Evolutionary conservation across 164 flowering plant species (phyloP).

Genomic region (Vitis amurensis): DNA sequence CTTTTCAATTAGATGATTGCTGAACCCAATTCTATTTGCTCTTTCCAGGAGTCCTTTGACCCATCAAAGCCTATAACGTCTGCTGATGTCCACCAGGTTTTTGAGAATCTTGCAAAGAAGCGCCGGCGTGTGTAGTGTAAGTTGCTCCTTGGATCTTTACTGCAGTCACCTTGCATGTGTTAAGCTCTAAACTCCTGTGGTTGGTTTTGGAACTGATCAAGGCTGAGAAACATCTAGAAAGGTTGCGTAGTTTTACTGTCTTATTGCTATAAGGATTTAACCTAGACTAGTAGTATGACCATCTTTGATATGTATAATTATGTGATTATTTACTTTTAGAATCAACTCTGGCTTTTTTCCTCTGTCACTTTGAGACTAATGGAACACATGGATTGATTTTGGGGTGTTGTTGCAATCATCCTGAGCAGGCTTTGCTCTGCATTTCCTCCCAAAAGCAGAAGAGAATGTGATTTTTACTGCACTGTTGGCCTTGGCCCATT

Average conservation of each 20-base stretch:
- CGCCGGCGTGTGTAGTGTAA: slow-evolving; percentile 53
- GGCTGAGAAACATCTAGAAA: neutral
- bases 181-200: neutral
- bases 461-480: no score
- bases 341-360: neutral
- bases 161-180: slow-evolving; percentile 3
- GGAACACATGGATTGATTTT: neutral
- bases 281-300: slow-evolving; percentile 2
- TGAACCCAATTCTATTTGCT: neutral
- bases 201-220: neutral
- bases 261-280: neutral
- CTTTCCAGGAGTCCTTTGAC: slow-evolving; percentile 68
- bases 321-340: neutral
- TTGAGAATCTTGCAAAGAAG: slow-evolving; percentile 90
- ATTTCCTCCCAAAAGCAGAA: no score
- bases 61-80: slow-evolving; percentile 80
- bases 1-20: neutral
- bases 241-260: neutral
- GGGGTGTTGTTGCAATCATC: neutral
- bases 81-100: slow-evolving; percentile 76
- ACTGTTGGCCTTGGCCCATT: no score
- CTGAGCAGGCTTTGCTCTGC: no score
- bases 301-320: neutral
- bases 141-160: neutral
- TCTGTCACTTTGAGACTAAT: neutral